These are phyloP conservation scores for Narthecium ossifragum DNA, from an alignment of 106 monocot genomes.

Conservation along the genomic window DNA sequence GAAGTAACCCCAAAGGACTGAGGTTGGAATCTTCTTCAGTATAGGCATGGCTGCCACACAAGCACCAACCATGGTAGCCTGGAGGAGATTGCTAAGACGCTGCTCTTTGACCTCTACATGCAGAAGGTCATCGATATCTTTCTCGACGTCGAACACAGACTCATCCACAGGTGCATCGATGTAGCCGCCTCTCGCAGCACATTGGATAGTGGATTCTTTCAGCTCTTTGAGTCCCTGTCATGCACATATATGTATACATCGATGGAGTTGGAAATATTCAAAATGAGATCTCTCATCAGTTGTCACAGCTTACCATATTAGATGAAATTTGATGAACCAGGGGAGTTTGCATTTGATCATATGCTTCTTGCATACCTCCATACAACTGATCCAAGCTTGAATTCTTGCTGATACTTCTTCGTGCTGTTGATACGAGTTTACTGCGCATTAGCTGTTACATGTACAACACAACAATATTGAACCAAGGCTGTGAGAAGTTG, in stretches of 20 bases:
- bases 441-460: conserved; percentile 30
- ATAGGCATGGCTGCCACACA: conserved; percentile 42
- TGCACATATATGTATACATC: too few species aligned
- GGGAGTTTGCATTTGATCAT: conserved; percentile 38
- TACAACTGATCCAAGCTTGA: conserved; percentile 29
- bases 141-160: conserved; percentile 32
- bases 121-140: conserved; percentile 38
- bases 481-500: neutral
- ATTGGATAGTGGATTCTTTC: conserved; percentile 28
- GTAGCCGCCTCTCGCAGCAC: conserved; percentile 23
- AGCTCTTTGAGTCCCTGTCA: conserved; percentile 39
- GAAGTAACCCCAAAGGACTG: conserved; percentile 44
- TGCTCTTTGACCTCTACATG: conserved; percentile 43
- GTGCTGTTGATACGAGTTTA: conserved; percentile 25
- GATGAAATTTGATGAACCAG: conserved; percentile 22
- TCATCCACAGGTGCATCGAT: conserved; percentile 34
- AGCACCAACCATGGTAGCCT: conserved; percentile 27
- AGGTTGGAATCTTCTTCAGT: conserved; percentile 39
- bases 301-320: conserved; percentile 15
- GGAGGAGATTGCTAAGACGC: conserved; percentile 34
- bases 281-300: too few species aligned
- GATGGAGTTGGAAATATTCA: too few species aligned
- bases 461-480: neutral
- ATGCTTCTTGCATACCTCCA: conserved; percentile 31
- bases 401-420: conserved; percentile 27